Percentiles rank a stretch among this genome's conserved stretches.
These are phyloP conservation scores for Lactifluus pinguis DNA, from an alignment of 768 basidiomycete species.

Conservation along the genomic window DNA sequence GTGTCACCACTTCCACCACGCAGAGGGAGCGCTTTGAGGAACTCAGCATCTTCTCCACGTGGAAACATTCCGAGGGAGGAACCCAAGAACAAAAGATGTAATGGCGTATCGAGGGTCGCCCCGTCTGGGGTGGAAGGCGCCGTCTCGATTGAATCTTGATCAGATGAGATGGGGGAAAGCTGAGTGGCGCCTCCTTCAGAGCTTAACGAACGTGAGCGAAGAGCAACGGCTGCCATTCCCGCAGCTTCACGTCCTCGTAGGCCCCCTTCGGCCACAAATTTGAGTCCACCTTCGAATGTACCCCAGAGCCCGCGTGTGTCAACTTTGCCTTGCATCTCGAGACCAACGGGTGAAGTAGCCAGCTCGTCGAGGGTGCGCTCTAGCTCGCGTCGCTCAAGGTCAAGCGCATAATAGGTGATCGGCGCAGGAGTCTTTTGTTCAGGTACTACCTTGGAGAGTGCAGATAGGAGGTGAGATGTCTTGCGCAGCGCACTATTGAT, in stretches of 20 bases:
- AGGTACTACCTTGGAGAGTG: conserved; percentile 54
- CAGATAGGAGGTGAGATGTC: conserved; percentile 74
- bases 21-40: too few relatives aligned
- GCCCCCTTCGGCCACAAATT: conserved; percentile 62
- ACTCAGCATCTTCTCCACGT: too few relatives aligned
- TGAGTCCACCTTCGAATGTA: conserved; percentile 84
- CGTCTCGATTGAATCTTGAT: too few relatives aligned
- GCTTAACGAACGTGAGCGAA: conserved; percentile 26
- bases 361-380: conserved; percentile 69
- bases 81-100: too few relatives aligned
- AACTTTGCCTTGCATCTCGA: conserved; percentile 59
- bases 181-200: too few relatives aligned
- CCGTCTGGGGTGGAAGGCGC: too few relatives aligned
- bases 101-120: too few relatives aligned
- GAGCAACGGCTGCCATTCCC: neutral
- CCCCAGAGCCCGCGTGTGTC: conserved; percentile 80
- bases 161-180: too few relatives aligned
- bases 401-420: conserved; percentile 85
- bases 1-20: too few relatives aligned
- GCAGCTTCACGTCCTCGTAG: conserved; percentile 28
- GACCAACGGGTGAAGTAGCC: conserved; percentile 51
- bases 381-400: conserved; percentile 83
- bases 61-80: too few relatives aligned
- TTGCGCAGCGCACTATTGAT: conserved; percentile 67
- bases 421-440: conserved; percentile 32